These are phyloP conservation scores for Hebeloma cylindrosporum DNA, from an alignment of 768 basidiomycete species.

Conservation along the genomic window DNA sequence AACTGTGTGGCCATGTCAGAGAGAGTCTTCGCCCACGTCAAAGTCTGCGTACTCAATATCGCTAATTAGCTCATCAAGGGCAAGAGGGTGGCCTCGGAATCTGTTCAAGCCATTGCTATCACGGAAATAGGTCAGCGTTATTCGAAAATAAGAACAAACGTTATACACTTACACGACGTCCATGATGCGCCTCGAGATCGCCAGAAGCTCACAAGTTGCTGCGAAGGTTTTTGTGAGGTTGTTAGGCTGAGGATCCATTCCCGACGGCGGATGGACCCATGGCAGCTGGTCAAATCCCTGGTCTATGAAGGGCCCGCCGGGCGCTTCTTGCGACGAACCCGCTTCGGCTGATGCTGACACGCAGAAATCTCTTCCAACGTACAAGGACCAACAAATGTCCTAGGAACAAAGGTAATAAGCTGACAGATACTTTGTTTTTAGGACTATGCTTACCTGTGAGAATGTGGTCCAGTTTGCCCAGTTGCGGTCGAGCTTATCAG, in stretches of 20 bases:
- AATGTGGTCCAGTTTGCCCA: conserved; percentile 64
- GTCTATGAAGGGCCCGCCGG: conserved; percentile 50
- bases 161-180: conserved; percentile 48
- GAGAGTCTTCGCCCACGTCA: not conserved
- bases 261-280: conserved; percentile 43
- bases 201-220: conserved; percentile 47
- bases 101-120: conserved; percentile 45
- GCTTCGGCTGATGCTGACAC: conserved; percentile 36
- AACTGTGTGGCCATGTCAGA: conserved; percentile 24
- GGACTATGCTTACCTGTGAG: conserved; percentile 39
- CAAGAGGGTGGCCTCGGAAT: conserved; percentile 37
- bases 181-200: conserved; percentile 52
- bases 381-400: conserved; percentile 67
- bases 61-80: conserved; percentile 48
- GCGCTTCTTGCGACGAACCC: conserved; percentile 31
- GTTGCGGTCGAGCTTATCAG: conserved; percentile 56
- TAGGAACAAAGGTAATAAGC: conserved; percentile 20
- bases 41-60: conserved; percentile 47
- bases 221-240: conserved; percentile 48
- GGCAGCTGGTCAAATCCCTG: conserved; percentile 48
- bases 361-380: conserved; percentile 62
- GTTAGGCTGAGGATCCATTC: conserved; percentile 40
- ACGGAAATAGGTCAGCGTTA: not conserved
- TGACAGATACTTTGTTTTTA: not conserved
- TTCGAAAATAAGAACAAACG: not conserved